These are phyloP conservation scores for Amphicarpaea edgeworthii DNA, from an alignment of 306 rosid species.

Conservation along the genomic window DNA sequence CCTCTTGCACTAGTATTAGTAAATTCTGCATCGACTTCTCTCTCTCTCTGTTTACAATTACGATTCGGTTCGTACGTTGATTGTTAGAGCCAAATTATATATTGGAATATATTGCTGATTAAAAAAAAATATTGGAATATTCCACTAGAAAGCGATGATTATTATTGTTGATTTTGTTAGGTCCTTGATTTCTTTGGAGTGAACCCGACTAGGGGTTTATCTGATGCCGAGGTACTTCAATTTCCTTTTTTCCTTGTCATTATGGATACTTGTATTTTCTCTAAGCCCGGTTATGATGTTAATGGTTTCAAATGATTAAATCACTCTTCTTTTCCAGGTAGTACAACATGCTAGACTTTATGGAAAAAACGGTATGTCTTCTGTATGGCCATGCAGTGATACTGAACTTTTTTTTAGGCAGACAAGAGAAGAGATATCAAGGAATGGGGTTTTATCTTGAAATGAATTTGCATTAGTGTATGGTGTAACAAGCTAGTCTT, in stretches of 20 bases:
- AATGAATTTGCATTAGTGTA: slow-evolving; percentile 29
- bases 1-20: slow-evolving; percentile 3
- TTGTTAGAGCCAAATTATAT: slow-evolving; percentile 28
- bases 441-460: slow-evolving; percentile 35
- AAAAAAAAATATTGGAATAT: slow-evolving; percentile 19
- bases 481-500: background rate
- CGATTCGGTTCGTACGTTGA: slow-evolving; percentile 30
- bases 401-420: slow-evolving; percentile 15
- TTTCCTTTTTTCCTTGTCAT: background rate
- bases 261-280: slow-evolving; percentile 5
- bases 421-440: slow-evolving; percentile 31
- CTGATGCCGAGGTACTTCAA: slow-evolving; percentile 68
- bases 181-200: slow-evolving; percentile 90
- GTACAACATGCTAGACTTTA: slow-evolving; percentile 71
- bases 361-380: slow-evolving; percentile 80
- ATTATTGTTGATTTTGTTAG: slow-evolving; percentile 44
- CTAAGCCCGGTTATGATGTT: slow-evolving; percentile 12
- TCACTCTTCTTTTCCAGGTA: slow-evolving; percentile 57
- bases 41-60: background rate
- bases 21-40: background rate
- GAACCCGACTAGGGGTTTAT: slow-evolving; percentile 82
- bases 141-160: slow-evolving; percentile 9
- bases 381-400: slow-evolving; percentile 10
- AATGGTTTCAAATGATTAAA: slow-evolving; percentile 24
- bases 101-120: no score